Base-by-base conservation (phyloP, 1,284 basidiomycete genomes). In the Termitomyces sp. region DNA sequence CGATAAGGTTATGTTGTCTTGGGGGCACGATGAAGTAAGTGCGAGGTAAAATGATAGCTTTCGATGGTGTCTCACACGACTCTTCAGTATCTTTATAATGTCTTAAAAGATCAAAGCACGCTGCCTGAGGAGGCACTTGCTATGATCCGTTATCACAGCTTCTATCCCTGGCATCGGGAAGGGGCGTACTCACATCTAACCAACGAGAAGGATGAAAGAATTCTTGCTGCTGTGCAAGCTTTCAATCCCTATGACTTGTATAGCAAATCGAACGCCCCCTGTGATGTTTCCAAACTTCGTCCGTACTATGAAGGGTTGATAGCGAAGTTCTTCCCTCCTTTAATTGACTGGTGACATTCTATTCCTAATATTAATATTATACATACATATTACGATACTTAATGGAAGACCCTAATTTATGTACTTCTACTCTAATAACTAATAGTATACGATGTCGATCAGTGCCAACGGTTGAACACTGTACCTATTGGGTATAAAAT, bases 161-260 rank as follows among this genome's bases (percentile, higher is more conserved):
- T 95, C 77, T 95, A 95, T 74, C 92, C 93, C n/a, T 94, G 91
- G 91, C 91, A 93, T 68, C 80, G 89, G 47, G 91, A 92, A 66
- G 80, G 79, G 54, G 92, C 91, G 0, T 95, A 94, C 72, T 66
- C 69, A 28, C 85, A 93, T 66, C 79, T 95, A 46, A 86, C 81
- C 61, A 84, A 83, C 65, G 83, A 83, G 21, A 81, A 81, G 49
- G 88, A 91, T 66, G 58, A 69, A 54, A 72, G 72, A 56, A 74
- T 79, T 19, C 78, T 91, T 24, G 79, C 75, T 35, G 88, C 86
- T 26, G 88, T 88, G 24, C 77, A 78, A 45, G 85, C 84, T 0
- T 92, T 92, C 77, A 92, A 92, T 69, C 89, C 92, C 0, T 95
- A 94, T 70, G 92, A 94, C 65, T 77, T 95, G 3, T 95, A 95